These are phyloP conservation scores for Austroboletus eburneus DNA, from an alignment of 768 basidiomycete species.

Conservation along the genomic window DNA sequence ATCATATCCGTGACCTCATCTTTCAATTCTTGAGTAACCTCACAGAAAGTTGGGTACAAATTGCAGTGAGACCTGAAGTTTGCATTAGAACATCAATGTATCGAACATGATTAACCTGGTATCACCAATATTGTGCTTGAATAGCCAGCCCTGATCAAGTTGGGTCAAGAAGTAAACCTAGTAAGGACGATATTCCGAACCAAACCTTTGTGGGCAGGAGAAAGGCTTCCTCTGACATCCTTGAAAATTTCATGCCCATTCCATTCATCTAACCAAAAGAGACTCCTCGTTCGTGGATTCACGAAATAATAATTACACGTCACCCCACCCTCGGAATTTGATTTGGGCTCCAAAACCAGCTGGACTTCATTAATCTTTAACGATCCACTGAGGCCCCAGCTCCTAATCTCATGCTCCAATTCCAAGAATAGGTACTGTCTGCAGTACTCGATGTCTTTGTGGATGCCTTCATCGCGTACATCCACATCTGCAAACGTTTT, in stretches of 20 bases:
- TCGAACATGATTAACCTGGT: not conserved
- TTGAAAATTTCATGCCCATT: conserved; percentile 30
- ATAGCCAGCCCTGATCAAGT: conserved; percentile 29
- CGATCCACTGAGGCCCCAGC: conserved; percentile 9
- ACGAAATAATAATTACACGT: conserved; percentile 49
- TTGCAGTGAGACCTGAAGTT: conserved; percentile 34
- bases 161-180: not conserved
- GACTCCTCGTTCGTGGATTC: conserved; percentile 39
- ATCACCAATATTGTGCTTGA: conserved; percentile 38
- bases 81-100: not conserved
- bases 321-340: conserved; percentile 12
- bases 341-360: conserved; percentile 42
- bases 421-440: conserved; percentile 14
- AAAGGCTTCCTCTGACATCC: conserved; percentile 20
- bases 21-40: conserved; percentile 23
- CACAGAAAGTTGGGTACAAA: conserved; percentile 27
- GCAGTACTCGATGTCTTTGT: conserved; percentile 35
- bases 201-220: conserved; percentile 24
- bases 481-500: conserved; percentile 54
- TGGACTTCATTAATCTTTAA: conserved; percentile 35
- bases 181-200: not conserved
- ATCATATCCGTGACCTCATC: conserved; percentile 26
- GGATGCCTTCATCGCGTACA: conserved; percentile 37
- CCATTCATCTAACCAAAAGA: conserved; percentile 54
- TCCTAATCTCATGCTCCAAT: conserved; percentile 16